These are phyloP conservation scores for Clavariopsis aquatica DNA, from an alignment of 495 filamentous ascomycete species.

Conservation along the genomic window DNA sequence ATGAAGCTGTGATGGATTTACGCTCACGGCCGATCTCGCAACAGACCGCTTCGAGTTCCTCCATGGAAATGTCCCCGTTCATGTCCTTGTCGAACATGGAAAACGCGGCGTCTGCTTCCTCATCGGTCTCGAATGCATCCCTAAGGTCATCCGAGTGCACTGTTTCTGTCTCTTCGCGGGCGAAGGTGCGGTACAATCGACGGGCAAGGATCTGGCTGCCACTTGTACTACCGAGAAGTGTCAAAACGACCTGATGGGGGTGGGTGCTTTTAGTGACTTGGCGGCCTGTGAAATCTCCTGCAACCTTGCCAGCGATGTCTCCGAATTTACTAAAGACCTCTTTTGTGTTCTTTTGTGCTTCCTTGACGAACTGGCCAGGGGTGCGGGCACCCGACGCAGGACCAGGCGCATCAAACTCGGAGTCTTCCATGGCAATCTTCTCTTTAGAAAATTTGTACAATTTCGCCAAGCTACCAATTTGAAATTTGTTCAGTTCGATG, in stretches of 20 bases:
- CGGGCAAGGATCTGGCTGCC: slow-evolving; percentile 87
- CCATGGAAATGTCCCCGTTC: slow-evolving; percentile 96
- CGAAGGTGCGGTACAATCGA: slow-evolving; percentile 89
- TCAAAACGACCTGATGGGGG: slow-evolving; percentile 77
- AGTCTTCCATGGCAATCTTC: slow-evolving; percentile 70
- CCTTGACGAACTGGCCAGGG: slow-evolving; percentile 62
- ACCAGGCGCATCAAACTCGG: slow-evolving; percentile 60
- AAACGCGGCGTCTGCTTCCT: slow-evolving; percentile 91
- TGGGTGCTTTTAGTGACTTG: slow-evolving; percentile 72
- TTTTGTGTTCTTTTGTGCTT: slow-evolving; percentile 68
- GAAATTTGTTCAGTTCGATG: slow-evolving; percentile 90
- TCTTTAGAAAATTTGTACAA: slow-evolving; percentile 79
- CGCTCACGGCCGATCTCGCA: slow-evolving; percentile 94
- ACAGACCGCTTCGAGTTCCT: slow-evolving; percentile 89
- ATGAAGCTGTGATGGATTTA: slow-evolving; percentile 88
- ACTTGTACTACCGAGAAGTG: slow-evolving; percentile 68
- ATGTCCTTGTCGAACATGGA: slow-evolving; percentile 94
- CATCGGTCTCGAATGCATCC: slow-evolving; percentile 76
- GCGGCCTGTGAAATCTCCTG: slow-evolving; percentile 91
- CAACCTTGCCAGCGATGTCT: slow-evolving; percentile 84
- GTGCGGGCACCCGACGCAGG: slow-evolving; percentile 64
- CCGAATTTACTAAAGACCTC: slow-evolving; percentile 76
- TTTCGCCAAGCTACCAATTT: slow-evolving; percentile 76
- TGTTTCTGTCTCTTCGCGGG: slow-evolving; percentile 69
- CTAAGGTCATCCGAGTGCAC: slow-evolving; percentile 75